Evolutionary conservation across 2,329 filamentous ascomycete genomes (phyloP), one percentile per base, ranked within the genome.

Genomic region (Calonectria crousiana): DNA sequence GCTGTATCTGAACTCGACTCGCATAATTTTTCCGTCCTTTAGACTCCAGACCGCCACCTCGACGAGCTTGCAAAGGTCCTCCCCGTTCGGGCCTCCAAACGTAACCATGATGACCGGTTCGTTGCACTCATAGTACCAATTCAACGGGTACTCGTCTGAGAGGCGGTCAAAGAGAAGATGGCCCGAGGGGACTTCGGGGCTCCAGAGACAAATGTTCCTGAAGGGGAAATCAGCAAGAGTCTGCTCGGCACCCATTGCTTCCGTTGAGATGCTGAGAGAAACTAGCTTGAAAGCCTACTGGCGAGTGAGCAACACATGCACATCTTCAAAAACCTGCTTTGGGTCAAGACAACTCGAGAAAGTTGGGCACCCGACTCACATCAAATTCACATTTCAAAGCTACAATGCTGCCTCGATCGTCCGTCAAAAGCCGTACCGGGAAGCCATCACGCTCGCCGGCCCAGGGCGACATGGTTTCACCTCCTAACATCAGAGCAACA

Each of bases 381-480:
- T 69, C 67, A 64, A 69, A 69, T 41, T 53, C 67, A 4, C 30
- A 47, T 13, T 64, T 69, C 23, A 69, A 34, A 20, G 67, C 23
- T 11, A 34, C 13, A 9, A 69, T 32, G 6, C 14, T 44, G 14
- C 32, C 44, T 9, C 41, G 23, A 23, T 30, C 13, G 3, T 36
- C 44, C 6, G 26, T 58, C 56, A 69, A 36, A 18, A 49, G 30
- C 26, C 56, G n/a, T 11, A 52, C 58, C 5, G 67, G 67, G 36
- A 64, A 26, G 8, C 18, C 44, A 14, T 44, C 44, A 20, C 49
- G 56, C 4, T 69, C 67, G 5, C 67, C 67, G 13, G 20, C 56
- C 67, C 67, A 69, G 5, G 44, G 18, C n/a, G 56, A 52, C 10
- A 32, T 30, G 20, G 41, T 36, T 28, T 47, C 67, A 32, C 38